Percentiles rank a stretch among this genome's conserved stretches.
These are phyloP conservation scores for Colletotrichum navitas DNA, from an alignment of 2,329 filamentous ascomycete species.

Conservation along the genomic window DNA sequence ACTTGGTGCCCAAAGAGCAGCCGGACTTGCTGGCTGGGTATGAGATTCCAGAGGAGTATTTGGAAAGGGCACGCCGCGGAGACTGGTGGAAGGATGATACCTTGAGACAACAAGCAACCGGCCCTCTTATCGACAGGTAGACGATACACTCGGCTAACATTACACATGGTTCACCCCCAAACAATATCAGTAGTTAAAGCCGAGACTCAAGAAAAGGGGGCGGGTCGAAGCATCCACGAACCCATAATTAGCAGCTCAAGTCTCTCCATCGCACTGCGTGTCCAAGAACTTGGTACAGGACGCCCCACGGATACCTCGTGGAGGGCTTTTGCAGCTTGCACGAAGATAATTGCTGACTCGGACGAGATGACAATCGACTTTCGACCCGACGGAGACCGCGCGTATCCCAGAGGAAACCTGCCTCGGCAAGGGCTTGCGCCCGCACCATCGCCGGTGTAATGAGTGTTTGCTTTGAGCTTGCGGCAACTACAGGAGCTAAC, in stretches of 20 bases:
- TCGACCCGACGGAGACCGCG: too few species aligned
- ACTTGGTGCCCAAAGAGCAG: constrained; percentile 13
- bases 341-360: neutral
- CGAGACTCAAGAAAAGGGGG: neutral
- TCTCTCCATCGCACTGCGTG: neutral
- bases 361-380: neutral
- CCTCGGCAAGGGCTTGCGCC: too few species aligned
- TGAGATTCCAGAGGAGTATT: neutral
- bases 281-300: neutral
- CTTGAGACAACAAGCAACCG: neutral
- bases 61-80: constrained; percentile 8
- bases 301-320: neutral
- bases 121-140: neutral
- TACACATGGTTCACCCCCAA: neutral
- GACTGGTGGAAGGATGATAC: constrained; percentile 2
- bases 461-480: neutral
- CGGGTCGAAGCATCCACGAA: neutral
- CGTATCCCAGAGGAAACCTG: too few species aligned
- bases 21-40: constrained; percentile 9
- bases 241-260: neutral
- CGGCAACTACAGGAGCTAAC: neutral
- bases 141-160: neutral
- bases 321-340: neutral
- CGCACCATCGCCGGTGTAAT: neutral
- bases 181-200: too few species aligned